Evolutionary conservation across 2,329 filamentous ascomycete species (phyloP).

Genomic region (Aspergillus quadrilineatus): DNA sequence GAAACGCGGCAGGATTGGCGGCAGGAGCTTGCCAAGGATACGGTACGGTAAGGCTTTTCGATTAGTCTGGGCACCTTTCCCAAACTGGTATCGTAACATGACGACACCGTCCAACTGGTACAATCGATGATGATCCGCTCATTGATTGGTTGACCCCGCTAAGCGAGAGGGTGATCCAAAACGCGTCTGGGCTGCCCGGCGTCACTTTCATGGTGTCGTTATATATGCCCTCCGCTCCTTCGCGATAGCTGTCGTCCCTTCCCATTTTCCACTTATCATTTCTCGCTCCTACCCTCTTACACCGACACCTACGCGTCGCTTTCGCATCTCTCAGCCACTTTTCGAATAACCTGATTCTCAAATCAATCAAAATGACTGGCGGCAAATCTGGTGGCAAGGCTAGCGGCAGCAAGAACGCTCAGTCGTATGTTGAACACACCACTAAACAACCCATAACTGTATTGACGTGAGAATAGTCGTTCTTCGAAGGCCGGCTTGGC

Average conservation of each 20-base stretch:
- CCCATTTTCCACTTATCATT: conserved; percentile 16
- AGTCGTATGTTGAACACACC: conserved; percentile 72
- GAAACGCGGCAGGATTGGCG: conserved; percentile 7
- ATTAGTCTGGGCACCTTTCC: conserved; percentile 31
- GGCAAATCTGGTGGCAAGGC: conserved; percentile 99
- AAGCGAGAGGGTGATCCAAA: conserved; percentile 50
- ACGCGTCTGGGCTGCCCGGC: conserved; percentile 40
- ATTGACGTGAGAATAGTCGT: conserved; percentile 64
- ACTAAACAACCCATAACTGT: conserved; percentile 10
- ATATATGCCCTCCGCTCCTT: conserved; percentile 43
- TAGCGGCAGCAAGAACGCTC: conserved; percentile 97
- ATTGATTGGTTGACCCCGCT: conserved; percentile 43
- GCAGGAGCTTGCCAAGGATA: conserved; percentile 20
- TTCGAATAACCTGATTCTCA: conserved; percentile 31
- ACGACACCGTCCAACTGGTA: conserved; percentile 17
- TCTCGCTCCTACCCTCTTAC: conserved; percentile 4
- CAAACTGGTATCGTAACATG: conserved; percentile 26
- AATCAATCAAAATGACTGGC: conserved; percentile 91
- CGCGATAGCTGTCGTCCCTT: conserved; percentile 33
- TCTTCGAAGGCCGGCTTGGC: conserved; percentile 99
- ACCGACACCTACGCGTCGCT: conserved; percentile 5
- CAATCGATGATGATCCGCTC: conserved; percentile 31
- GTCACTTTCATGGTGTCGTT: conserved; percentile 45
- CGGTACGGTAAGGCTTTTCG: conserved; percentile 20
- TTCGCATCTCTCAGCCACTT: conserved; percentile 15